phyloP scores from a whole-genome alignment of 176 grass and related monocot genomes.

The Hsuehochloa calcarea region DNA sequence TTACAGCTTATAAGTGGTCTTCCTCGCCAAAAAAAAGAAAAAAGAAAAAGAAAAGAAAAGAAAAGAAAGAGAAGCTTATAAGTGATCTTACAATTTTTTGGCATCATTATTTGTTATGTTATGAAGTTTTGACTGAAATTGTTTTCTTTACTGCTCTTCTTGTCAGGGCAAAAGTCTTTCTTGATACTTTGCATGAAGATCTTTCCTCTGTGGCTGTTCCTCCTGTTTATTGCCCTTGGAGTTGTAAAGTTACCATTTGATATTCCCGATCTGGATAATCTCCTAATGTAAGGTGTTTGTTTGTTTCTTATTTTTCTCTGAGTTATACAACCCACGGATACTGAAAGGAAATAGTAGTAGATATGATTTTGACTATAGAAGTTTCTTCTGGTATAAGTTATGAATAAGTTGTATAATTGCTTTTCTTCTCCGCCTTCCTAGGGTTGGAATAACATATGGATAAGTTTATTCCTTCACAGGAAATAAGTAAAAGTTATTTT shows the following conservation, averaged over 20 bases:
- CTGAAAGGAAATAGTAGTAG: constrained; percentile 21
- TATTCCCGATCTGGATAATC: constrained; percentile 67
- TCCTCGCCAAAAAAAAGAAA: too few relatives aligned
- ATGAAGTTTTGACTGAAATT: constrained; percentile 17
- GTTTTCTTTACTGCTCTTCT: neutral
- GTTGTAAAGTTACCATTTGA: constrained; percentile 74
- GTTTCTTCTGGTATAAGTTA: constrained; percentile 10
- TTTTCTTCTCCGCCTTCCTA: neutral
- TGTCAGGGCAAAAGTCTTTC: constrained; percentile 69
- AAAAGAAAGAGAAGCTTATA: too few relatives aligned
- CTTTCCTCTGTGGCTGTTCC: constrained; percentile 68
- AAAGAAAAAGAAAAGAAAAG: too few relatives aligned
- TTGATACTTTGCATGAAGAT: constrained; percentile 70
- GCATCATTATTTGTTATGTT: neutral
- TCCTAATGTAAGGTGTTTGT: constrained; percentile 55
- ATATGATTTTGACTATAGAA: constrained; percentile 2
- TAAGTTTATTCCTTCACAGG: neutral
- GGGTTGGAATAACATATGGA: constrained; percentile 2
- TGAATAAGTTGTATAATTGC: neutral
- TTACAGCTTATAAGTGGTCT: neutral
- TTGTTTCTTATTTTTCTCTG: neutral
- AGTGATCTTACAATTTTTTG: neutral
- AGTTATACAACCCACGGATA: neutral
- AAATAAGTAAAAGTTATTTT: constrained; percentile 17
- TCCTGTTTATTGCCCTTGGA: constrained; percentile 66